Base-by-base conservation (phyloP, 768 basidiomycete species). In the Pleurotus giganteus region DNA sequence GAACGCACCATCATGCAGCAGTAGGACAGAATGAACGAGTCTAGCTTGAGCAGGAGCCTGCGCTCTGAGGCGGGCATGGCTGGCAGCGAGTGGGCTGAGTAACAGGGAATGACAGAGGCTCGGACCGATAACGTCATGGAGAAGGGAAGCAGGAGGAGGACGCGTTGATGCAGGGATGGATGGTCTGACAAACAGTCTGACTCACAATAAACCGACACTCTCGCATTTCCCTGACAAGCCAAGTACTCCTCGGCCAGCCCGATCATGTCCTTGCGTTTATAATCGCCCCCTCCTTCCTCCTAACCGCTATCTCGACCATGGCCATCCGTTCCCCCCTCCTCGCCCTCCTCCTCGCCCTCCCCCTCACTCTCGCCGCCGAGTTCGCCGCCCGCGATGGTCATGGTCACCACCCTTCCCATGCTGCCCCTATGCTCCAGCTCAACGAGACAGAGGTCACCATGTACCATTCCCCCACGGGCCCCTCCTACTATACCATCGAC, bases 401-500 rank as follows among this genome's bases (percentile, higher is more conserved):
- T 56, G 74, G 66, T 54, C 81, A 81, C 56, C 84, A 82, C 63
- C 70, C 74, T 53, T 71, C 72, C 39, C 72, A 79, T 54, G 77
- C 64, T 1, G 75, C 75, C 3, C 85, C 86, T 12, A 59, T 83
- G 23, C 59, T 76, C n/a, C 72, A 79, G 56, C 74, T 95, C 53
- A 91, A 95, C 67, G 94, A 94, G 65, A 88, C 89, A 0, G 83
- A 88, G 52, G 71, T 94, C 45, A 72, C 82, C 28, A 65, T 81
- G 59, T 70, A 73, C 53, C 91, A 94, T 66, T 66, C 74, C 0
- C 84, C 85, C 0, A 89, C 87, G 0, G 89, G 89, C 0, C 83
- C 86, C 0, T 93, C 91, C 2, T 96, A 93, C 68, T 92, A 84
- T 69, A 85, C 88, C 12, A 80, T 88, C 59, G 94, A 95, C 67